These are phyloP conservation scores for Chaetomium sp. DNA, from an alignment of 2,329 filamentous ascomycete genomes.

Conservation along the genomic window DNA sequence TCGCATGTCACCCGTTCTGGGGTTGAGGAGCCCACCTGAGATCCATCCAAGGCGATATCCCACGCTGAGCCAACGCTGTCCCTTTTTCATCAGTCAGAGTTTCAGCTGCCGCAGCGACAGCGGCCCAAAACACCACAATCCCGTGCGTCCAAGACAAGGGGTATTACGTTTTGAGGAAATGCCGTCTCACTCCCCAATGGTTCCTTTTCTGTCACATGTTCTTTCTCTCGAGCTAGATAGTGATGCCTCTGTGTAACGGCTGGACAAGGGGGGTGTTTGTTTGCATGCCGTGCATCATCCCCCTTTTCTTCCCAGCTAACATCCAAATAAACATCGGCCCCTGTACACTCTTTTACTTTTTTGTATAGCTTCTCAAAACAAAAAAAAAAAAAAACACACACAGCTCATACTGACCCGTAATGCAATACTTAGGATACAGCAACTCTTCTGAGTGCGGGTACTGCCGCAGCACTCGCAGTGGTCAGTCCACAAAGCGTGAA, in stretches of 20 bases:
- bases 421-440: slow-evolving; percentile 39
- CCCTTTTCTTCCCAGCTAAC: neutral
- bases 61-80: slow-evolving; percentile 11
- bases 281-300: neutral
- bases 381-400: too few species aligned
- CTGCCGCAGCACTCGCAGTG: slow-evolving; percentile 41
- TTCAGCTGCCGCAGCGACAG: slow-evolving; percentile 1
- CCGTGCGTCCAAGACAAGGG: neutral
- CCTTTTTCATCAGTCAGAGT: slow-evolving; percentile 19
- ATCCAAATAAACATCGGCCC: too few species aligned
- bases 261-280: slow-evolving; percentile 10
- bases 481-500: slow-evolving; percentile 45
- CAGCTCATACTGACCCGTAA: slow-evolving; percentile 6
- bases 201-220: too few species aligned
- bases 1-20: neutral
- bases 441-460: slow-evolving; percentile 49
- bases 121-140: neutral
- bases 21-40: neutral
- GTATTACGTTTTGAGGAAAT: neutral
- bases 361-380: too few species aligned
- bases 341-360: too few species aligned
- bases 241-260: too few species aligned
- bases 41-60: slow-evolving; percentile 8
- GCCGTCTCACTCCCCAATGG: neutral
- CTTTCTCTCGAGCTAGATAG: too few species aligned